Evolutionary conservation across 2,329 filamentous ascomycete genomes (phyloP).

Genomic region (Trichoderma oligosporum): DNA sequence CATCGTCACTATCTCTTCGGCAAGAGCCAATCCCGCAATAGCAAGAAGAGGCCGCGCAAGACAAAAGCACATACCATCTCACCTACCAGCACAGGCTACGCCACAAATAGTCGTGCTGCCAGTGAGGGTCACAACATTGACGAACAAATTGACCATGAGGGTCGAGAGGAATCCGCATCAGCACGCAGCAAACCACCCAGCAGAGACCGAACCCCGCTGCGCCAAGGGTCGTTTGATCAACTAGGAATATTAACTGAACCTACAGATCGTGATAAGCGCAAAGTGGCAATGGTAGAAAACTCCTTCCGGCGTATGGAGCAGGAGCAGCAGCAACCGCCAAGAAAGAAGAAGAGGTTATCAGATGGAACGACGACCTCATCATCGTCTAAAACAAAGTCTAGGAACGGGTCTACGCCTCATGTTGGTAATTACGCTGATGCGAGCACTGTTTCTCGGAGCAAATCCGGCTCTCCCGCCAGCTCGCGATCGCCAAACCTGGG

Average conservation of each 20-base stretch:
- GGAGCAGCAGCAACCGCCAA: conserved; percentile 49
- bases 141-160: conserved; percentile 52
- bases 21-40: conserved; percentile 41
- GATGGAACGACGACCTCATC: conserved; percentile 44
- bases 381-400: conserved; percentile 39
- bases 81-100: conserved; percentile 59
- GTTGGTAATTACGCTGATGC: conserved; percentile 49
- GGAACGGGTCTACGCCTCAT: conserved; percentile 36
- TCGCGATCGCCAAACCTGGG: conserved; percentile 38
- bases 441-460: conserved; percentile 51
- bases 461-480: conserved; percentile 50
- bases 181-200: conserved; percentile 63
- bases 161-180: conserved; percentile 43
- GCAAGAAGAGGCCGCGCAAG: conserved; percentile 54
- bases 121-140: conserved; percentile 61
- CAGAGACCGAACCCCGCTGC: conserved; percentile 60
- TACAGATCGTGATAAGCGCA: conserved; percentile 64
- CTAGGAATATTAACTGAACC: conserved; percentile 59
- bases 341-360: conserved; percentile 61
- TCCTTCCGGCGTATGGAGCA: conserved; percentile 60
- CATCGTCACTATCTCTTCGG: conserved; percentile 52
- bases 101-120: conserved; percentile 59
- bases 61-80: conserved; percentile 54
- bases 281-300: conserved; percentile 63
- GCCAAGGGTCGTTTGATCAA: conserved; percentile 58